Percentiles rank a stretch among this genome's conserved stretches.
Conservation (phyloP, 2,329 filamentous ascomycete genomes). For the Didymosphaeria variabile region DNA sequence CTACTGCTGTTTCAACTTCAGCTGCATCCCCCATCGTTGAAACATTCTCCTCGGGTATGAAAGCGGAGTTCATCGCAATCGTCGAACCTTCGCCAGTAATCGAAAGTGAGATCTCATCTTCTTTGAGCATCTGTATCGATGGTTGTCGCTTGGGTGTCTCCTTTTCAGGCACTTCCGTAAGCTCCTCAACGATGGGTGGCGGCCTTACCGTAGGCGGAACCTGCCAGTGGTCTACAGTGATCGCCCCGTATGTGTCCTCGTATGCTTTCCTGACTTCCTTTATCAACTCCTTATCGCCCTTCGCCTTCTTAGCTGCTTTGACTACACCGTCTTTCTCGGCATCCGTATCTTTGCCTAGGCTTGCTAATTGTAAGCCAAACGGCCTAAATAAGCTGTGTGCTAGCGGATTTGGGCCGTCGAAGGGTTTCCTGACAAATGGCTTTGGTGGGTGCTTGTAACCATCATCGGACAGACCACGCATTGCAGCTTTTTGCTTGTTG, state of each 20-base stretch:
- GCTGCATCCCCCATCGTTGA: neutral
- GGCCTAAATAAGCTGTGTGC: slow-evolving; percentile 44
- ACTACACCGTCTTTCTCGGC: slow-evolving; percentile 16
- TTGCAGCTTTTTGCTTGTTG: slow-evolving; percentile 36
- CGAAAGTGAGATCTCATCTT: slow-evolving; percentile 16
- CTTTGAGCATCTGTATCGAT: slow-evolving; percentile 19
- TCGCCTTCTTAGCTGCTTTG: slow-evolving; percentile 21
- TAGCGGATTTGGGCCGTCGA: slow-evolving; percentile 36
- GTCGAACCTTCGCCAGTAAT: neutral
- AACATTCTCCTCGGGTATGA: neutral
- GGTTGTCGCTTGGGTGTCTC: neutral
- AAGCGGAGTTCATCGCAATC: neutral
- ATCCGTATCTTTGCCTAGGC: slow-evolving; percentile 30
- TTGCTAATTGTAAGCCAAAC: slow-evolving; percentile 38
- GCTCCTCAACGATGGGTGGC: neutral
- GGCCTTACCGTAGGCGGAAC: slow-evolving; percentile 10
- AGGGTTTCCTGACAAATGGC: slow-evolving; percentile 17
- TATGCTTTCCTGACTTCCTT: slow-evolving; percentile 36
- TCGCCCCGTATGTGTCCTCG: slow-evolving; percentile 39
- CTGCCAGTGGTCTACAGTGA: slow-evolving; percentile 36
- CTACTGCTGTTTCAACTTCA: neutral
- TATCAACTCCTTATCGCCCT: slow-evolving; percentile 32
- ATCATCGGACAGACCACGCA: slow-evolving; percentile 42
- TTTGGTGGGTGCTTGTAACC: slow-evolving; percentile 32
- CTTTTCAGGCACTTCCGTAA: neutral